Conservation (phyloP, 1,284 basidiomycete genomes). For the Tranzscheliella williamsii region DNA sequence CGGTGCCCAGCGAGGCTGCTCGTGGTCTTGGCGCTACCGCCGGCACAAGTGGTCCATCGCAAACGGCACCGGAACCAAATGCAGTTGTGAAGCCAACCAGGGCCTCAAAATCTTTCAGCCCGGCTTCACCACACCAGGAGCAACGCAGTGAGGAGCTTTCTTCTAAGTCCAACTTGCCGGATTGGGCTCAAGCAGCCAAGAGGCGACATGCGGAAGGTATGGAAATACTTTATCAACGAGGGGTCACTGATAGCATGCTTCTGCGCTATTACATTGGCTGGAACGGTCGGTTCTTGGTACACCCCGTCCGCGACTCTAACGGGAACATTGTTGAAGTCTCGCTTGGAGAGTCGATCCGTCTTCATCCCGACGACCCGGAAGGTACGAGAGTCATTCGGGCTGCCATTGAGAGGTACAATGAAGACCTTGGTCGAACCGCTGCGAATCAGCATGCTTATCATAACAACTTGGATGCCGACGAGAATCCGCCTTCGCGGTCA, state of each 20-base stretch:
- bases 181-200: constrained; percentile 21
- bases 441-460: too few relatives aligned
- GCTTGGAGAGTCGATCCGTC: constrained; percentile 40
- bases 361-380: constrained; percentile 48
- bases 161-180: background rate
- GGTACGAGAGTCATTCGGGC: constrained; percentile 43
- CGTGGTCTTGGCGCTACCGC: constrained; percentile 1
- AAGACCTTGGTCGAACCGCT: background rate
- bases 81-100: background rate
- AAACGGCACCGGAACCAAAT: background rate
- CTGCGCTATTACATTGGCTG: constrained; percentile 53
- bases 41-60: background rate
- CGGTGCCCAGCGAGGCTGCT: constrained; percentile 32
- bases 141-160: background rate
- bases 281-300: constrained; percentile 56
- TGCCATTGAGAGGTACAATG: constrained; percentile 17
- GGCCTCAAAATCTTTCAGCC: constrained; percentile 2
- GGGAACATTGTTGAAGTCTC: constrained; percentile 27
- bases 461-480: too few relatives aligned
- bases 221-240: constrained; percentile 53
- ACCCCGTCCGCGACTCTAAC: constrained; percentile 39
- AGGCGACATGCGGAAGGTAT: constrained; percentile 52
- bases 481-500: background rate
- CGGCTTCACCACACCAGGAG: constrained; percentile 7
- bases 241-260: constrained; percentile 58